phyloP scores from a whole-genome alignment of 1,284 basidiomycete species.

The Leccinum pallidistipes region DNA sequence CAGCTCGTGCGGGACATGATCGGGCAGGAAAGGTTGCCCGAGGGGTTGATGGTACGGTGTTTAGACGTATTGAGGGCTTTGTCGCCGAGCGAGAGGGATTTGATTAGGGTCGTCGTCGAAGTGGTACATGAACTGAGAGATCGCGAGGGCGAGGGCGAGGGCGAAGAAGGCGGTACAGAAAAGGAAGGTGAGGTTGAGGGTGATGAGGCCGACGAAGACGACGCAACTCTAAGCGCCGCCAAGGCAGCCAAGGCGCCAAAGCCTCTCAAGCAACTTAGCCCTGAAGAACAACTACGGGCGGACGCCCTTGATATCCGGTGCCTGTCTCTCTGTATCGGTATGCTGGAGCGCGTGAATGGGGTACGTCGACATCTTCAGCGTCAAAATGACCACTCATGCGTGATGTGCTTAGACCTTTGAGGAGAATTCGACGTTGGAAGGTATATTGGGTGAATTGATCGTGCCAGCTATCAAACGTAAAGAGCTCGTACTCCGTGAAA shows the following conservation, averaged over 20 bases:
- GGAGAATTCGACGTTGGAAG: conserved; percentile 82
- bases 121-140: conserved; percentile 87
- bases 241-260: conserved; percentile 16
- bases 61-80: conserved; percentile 88
- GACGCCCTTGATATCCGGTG: conserved; percentile 83
- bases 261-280: conserved; percentile 47
- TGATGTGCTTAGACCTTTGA: conserved; percentile 67
- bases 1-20: conserved; percentile 87
- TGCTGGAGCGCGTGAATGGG: conserved; percentile 90
- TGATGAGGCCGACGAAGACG: conserved; percentile 23
- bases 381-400: not conserved
- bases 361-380: conserved; percentile 45
- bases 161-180: conserved; percentile 27
- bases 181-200: conserved; percentile 26
- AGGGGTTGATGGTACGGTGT: conserved; percentile 76
- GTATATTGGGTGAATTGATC: conserved; percentile 62
- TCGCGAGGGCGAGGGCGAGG: conserved; percentile 42
- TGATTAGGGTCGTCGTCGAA: conserved; percentile 94
- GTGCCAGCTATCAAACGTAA: conserved; percentile 90
- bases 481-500: conserved; percentile 81
- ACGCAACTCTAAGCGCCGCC: conserved; percentile 4
- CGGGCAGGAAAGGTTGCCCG: conserved; percentile 78
- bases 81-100: conserved; percentile 83
- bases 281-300: conserved; percentile 57
- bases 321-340: conserved; percentile 84